These are phyloP conservation scores for Stylosanthes scabra DNA, from an alignment of 331 rosid genomes.

Conservation along the genomic window DNA sequence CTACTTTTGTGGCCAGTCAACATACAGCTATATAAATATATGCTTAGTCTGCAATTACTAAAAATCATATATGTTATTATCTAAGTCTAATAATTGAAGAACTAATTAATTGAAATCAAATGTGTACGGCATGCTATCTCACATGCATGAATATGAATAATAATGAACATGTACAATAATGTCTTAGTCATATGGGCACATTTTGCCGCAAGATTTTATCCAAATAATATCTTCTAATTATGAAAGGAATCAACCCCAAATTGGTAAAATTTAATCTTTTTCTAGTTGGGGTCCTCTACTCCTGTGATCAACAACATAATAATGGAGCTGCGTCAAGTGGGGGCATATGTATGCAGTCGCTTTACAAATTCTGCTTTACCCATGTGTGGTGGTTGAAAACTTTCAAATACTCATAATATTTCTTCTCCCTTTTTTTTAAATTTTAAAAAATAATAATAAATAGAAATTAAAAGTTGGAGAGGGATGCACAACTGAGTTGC, in stretches of 20 bases:
- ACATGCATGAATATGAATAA: background rate
- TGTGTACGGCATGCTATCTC: background rate
- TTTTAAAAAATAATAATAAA: too few species aligned
- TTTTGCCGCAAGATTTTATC: conserved; percentile 23
- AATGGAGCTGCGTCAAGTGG: conserved; percentile 40
- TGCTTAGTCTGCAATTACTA: background rate
- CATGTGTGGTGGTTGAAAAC: conserved; percentile 49
- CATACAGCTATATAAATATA: background rate
- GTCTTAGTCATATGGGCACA: background rate
- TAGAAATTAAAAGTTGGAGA: too few species aligned
- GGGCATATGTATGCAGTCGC: conserved; percentile 35
- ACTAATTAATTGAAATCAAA: background rate
- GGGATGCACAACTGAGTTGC: background rate
- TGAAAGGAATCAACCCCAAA: conserved; percentile 13
- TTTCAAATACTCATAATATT: background rate
- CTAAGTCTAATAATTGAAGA: conserved; percentile 12
- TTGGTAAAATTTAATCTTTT: conserved; percentile 29
- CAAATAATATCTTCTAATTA: conserved; percentile 23
- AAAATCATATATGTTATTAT: background rate
- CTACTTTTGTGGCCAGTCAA: conserved; percentile 13
- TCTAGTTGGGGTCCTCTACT: conserved; percentile 18
- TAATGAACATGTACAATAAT: conserved; percentile 11
- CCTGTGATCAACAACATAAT: conserved; percentile 31
- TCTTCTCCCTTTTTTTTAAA: background rate
- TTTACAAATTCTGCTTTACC: conserved; percentile 39